phyloP scores from a whole-genome alignment of 2,329 filamentous ascomycete species.

The Apiospora koreana region DNA sequence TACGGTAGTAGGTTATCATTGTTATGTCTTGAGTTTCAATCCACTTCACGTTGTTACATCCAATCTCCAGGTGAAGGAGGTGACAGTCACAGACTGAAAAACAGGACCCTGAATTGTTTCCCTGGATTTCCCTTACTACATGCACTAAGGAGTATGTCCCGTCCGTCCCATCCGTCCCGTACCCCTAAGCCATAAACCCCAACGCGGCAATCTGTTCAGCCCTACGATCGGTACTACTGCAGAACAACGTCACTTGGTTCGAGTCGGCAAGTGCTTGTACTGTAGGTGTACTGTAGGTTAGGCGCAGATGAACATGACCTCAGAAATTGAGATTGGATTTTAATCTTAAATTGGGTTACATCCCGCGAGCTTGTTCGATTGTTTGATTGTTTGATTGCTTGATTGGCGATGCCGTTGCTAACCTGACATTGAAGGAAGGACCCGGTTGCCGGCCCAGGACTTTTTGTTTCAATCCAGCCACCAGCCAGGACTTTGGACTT shows the following conservation, averaged over 20 bases:
- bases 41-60: background rate
- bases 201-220: background rate
- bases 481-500: no score
- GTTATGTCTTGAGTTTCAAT: background rate
- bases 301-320: no score
- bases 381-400: no score
- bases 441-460: no score
- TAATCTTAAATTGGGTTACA: background rate
- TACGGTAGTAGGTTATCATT: no score
- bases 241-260: background rate
- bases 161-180: background rate
- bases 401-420: background rate
- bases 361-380: constrained; percentile 6
- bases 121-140: background rate
- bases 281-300: no score
- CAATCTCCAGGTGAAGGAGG: background rate
- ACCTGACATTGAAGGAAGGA: no score
- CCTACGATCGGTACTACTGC: constrained; percentile 6
- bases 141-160: background rate
- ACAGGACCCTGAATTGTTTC: no score
- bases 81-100: no score
- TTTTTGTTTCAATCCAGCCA: background rate
- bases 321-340: background rate
- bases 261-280: background rate
- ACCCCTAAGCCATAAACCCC: background rate